phyloP scores from a whole-genome alignment of 495 filamentous ascomycete genomes.

The Aspergillus bertholletiae region DNA sequence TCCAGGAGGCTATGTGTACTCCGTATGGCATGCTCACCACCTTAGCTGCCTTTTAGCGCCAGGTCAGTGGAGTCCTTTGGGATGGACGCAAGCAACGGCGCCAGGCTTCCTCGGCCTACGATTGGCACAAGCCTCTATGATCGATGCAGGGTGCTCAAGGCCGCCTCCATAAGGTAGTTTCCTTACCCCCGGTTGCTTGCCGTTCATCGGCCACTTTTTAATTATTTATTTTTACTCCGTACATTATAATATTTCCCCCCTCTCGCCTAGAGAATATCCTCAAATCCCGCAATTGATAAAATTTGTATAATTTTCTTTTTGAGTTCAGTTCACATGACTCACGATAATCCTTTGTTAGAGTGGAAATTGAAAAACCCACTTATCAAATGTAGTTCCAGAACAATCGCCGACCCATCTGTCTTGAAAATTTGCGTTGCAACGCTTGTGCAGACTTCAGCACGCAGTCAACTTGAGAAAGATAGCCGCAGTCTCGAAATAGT shows the following conservation, averaged over 20 bases:
- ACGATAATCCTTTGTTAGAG: not conserved
- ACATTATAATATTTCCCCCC: not conserved
- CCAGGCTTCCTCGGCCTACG: conserved; percentile 8
- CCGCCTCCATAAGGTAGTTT: conserved; percentile 11
- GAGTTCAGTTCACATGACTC: not conserved
- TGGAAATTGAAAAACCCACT: not conserved
- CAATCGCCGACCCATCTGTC: not conserved
- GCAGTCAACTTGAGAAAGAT: not conserved
- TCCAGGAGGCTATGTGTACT: conserved; percentile 10
- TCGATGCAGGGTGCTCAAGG: conserved; percentile 39
- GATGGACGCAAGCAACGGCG: conserved; percentile 22
- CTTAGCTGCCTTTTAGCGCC: conserved; percentile 17
- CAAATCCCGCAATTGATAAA: not conserved
- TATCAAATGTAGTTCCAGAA: not conserved
- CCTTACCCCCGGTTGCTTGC: conserved; percentile 14
- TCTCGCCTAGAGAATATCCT: not conserved
- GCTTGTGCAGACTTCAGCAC: not conserved
- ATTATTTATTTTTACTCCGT: not conserved
- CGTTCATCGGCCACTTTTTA: conserved; percentile 10
- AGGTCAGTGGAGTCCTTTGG: conserved; percentile 15
- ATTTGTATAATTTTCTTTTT: not conserved
- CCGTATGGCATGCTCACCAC: conserved; percentile 16
- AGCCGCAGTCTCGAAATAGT: not conserved
- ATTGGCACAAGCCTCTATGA: conserved; percentile 26
- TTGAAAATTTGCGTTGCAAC: not conserved